Percentiles rank a stretch among this genome's conserved stretches.
phyloP scores from a whole-genome alignment of 805 yeast species.

The Wickerhamiella siamensis region DNA sequence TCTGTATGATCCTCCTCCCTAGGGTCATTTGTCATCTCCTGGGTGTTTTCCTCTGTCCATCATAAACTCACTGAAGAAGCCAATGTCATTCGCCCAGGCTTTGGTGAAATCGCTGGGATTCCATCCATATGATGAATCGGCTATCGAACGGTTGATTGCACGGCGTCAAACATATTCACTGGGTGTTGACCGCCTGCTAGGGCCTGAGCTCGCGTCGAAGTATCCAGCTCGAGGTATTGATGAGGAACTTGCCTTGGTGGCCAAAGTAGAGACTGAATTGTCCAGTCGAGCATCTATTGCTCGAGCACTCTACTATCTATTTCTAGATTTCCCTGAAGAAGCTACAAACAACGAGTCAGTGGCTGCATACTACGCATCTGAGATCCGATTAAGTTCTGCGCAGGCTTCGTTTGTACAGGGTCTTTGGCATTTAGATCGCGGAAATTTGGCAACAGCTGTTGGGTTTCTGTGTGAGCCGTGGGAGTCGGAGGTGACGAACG shows the following conservation, averaged over 20 bases:
- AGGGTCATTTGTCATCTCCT: neutral
- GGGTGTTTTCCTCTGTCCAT: neutral
- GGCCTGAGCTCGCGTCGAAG: neutral
- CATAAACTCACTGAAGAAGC: neutral
- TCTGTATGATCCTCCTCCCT: too few species aligned
- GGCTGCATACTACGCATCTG: neutral
- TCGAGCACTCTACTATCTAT: constrained; percentile 1
- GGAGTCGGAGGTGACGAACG: constrained; percentile 1
- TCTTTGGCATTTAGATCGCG: constrained; percentile 5
- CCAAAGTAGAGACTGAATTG: neutral
- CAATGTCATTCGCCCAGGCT: constrained; percentile 1
- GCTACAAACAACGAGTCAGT: neutral
- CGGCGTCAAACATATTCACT: neutral
- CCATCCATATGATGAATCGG: neutral
- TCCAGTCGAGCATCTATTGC: neutral
- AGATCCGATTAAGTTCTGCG: constrained; percentile 1
- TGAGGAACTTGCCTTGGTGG: neutral
- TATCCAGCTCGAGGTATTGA: neutral
- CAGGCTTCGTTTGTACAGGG: constrained; percentile 5
- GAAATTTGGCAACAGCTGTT: neutral
- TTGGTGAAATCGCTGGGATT: neutral
- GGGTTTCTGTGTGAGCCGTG: constrained; percentile 1
- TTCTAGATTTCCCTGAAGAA: neutral
- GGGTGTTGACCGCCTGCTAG: neutral
- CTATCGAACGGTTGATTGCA: neutral